A percentile compares a stretch with the other conserved stretches of the same genome.
phyloP scores from a whole-genome alignment of 1,139 yeast species.

The Lodderomyces margitis region DNA sequence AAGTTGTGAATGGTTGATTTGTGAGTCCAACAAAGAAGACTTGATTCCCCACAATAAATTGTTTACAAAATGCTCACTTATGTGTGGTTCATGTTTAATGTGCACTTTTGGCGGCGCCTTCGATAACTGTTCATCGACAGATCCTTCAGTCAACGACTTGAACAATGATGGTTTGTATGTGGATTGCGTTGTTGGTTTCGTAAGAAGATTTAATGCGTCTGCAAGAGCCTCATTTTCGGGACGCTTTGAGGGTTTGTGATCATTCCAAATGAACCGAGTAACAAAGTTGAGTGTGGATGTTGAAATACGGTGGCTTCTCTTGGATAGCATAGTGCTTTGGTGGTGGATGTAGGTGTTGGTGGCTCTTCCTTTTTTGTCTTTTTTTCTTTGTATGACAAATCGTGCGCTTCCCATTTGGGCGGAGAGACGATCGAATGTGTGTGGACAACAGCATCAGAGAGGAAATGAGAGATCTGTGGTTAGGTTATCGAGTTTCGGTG shows the following conservation, averaged over 20 bases:
- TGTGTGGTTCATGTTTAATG: background rate
- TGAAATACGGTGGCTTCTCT: background rate
- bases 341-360: background rate
- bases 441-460: too few relatives aligned
- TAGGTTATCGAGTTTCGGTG: too few relatives aligned
- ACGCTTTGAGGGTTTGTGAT: background rate
- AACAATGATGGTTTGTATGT: conserved; percentile 38
- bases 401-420: background rate
- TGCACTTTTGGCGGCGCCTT: conserved; percentile 1
- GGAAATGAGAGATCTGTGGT: too few relatives aligned
- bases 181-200: conserved; percentile 6
- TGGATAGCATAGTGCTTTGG: background rate
- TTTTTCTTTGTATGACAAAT: background rate
- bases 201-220: conserved; percentile 39
- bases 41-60: conserved; percentile 23
- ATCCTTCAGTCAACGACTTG: conserved; percentile 31
- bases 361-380: background rate
- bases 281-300: conserved; percentile 8
- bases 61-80: conserved; percentile 17
- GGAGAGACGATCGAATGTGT: too few relatives aligned
- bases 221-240: conserved; percentile 25
- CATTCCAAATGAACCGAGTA: conserved; percentile 12
- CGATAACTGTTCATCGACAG: conserved; percentile 26
- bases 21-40: conserved; percentile 15
- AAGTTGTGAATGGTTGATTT: conserved; percentile 12